Percentiles rank a stretch among this genome's conserved stretches.
These are phyloP conservation scores for Penicillium silybi DNA, from an alignment of 495 filamentous ascomycete genomes.

Conservation along the genomic window DNA sequence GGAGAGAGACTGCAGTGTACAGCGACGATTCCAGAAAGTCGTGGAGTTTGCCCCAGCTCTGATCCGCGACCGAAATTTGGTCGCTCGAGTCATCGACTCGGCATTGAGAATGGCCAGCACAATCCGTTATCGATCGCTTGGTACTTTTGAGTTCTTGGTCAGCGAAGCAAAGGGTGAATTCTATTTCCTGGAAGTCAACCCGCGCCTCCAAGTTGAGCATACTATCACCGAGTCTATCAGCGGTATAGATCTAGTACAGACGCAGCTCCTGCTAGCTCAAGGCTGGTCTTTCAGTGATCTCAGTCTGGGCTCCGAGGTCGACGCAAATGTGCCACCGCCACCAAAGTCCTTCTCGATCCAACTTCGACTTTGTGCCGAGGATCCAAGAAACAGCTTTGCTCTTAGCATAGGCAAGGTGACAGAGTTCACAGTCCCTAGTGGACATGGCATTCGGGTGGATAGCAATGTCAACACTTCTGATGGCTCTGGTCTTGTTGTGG, in stretches of 20 bases:
- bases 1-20: conserved; percentile 58
- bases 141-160: conserved; percentile 61
- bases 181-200: conserved; percentile 66
- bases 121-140: conserved; percentile 51
- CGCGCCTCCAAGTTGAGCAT: conserved; percentile 55
- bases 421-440: conserved; percentile 49
- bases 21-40: conserved; percentile 54
- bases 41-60: conserved; percentile 48
- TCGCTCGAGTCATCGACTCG: conserved; percentile 36
- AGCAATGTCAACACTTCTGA: conserved; percentile 43
- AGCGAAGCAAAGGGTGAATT: conserved; percentile 51
- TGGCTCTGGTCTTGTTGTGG: conserved; percentile 34
- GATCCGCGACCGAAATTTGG: conserved; percentile 30
- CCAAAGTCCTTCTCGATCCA: conserved; percentile 46
- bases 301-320: conserved; percentile 29
- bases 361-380: conserved; percentile 55
- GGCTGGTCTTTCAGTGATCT: conserved; percentile 41
- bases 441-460: conserved; percentile 55
- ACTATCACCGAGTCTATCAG: conserved; percentile 53
- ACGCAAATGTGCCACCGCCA: conserved; percentile 27
- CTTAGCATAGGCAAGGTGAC: conserved; percentile 57
- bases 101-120: conserved; percentile 39
- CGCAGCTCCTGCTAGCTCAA: conserved; percentile 53
- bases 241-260: conserved; percentile 52
- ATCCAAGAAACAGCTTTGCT: conserved; percentile 47